Evolutionary conservation across 768 basidiomycete species (phyloP).

Genomic region (Amanita thiersii): DNA sequence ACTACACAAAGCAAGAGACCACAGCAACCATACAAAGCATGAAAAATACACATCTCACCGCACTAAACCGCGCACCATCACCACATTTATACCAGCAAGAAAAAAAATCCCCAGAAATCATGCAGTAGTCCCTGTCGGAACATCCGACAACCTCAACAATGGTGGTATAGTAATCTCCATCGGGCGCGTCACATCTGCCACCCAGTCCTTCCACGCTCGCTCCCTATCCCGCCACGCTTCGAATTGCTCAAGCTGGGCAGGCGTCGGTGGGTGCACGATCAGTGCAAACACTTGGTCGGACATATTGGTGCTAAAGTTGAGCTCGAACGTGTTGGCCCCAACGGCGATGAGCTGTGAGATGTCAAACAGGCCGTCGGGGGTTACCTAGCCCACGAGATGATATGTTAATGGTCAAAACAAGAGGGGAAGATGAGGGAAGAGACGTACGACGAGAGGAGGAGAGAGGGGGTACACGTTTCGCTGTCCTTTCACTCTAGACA

Average conservation of each 20-base stretch:
- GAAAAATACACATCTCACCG: too few relatives aligned
- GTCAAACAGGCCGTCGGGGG: constrained; percentile 42
- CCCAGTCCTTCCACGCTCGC: constrained; percentile 33
- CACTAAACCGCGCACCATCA: too few relatives aligned
- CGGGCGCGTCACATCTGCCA: constrained; percentile 23
- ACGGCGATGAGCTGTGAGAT: constrained; percentile 33
- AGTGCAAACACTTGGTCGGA: constrained; percentile 38
- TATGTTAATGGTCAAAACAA: not conserved
- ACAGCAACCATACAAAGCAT: too few relatives aligned
- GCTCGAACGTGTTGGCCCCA: constrained; percentile 35
- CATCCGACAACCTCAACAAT: not conserved
- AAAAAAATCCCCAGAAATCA: too few relatives aligned
- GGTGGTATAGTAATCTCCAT: constrained; percentile 16
- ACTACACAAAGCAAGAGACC: too few relatives aligned
- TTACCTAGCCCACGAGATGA: constrained; percentile 24
- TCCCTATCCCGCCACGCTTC: constrained; percentile 22
- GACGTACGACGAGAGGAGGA: constrained; percentile 5
- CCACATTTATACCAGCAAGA: too few relatives aligned
- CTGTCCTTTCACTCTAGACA: not conserved
- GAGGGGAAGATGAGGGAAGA: not conserved
- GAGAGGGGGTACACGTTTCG: constrained; percentile 1
- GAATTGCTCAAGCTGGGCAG: constrained; percentile 30
- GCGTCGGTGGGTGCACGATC: constrained; percentile 42
- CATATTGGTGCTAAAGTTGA: constrained; percentile 35
- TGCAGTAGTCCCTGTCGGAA: too few relatives aligned